A percentile compares a stretch with the other conserved stretches of the same genome.
Evolutionary conservation across 2,329 filamentous ascomycete species (phyloP).

Genomic region (Aspergillus transmontanensis): DNA sequence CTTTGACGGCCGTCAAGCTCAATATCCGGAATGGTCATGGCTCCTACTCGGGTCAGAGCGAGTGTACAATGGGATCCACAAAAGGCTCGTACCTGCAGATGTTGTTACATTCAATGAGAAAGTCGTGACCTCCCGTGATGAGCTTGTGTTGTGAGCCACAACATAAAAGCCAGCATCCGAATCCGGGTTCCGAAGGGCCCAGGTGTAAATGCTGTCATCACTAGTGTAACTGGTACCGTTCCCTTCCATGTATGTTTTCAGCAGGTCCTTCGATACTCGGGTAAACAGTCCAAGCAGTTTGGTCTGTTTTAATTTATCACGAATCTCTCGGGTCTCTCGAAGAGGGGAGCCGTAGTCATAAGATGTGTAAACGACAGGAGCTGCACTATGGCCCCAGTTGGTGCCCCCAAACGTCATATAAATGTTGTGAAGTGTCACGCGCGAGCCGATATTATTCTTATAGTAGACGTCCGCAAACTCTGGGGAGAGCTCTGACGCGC

Average conservation of each 20-base stretch:
- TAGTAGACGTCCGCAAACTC: conserved; percentile 60
- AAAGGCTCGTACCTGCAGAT: conserved; percentile 44
- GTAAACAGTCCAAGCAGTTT: conserved; percentile 60
- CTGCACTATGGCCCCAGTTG: conserved; percentile 57
- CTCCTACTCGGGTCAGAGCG: conserved; percentile 13
- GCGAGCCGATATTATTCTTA: conserved; percentile 58
- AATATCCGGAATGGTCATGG: conserved; percentile 44
- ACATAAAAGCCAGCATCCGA: conserved; percentile 55
- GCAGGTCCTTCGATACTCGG: conserved; percentile 52
- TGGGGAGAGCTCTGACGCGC: conserved; percentile 47
- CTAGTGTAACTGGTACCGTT: conserved; percentile 56
- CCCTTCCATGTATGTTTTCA: conserved; percentile 57
- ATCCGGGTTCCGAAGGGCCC: conserved; percentile 56
- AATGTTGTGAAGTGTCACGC: conserved; percentile 51
- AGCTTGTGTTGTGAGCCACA: conserved; percentile 50
- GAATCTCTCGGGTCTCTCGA: conserved; percentile 56
- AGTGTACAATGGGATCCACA: conserved; percentile 20
- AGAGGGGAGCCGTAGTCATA: conserved; percentile 55
- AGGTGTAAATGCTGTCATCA: conserved; percentile 49
- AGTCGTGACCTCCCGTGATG: conserved; percentile 47
- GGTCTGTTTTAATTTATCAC: conserved; percentile 56
- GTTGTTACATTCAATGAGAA: conserved; percentile 55
- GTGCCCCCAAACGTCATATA: conserved; percentile 61
- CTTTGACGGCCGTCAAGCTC: conserved; percentile 56
- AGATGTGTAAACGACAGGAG: conserved; percentile 52